These are phyloP conservation scores for Leishmania braziliensis DNA, from an alignment of 208 protist genomes.

Conservation along the genomic window DNA sequence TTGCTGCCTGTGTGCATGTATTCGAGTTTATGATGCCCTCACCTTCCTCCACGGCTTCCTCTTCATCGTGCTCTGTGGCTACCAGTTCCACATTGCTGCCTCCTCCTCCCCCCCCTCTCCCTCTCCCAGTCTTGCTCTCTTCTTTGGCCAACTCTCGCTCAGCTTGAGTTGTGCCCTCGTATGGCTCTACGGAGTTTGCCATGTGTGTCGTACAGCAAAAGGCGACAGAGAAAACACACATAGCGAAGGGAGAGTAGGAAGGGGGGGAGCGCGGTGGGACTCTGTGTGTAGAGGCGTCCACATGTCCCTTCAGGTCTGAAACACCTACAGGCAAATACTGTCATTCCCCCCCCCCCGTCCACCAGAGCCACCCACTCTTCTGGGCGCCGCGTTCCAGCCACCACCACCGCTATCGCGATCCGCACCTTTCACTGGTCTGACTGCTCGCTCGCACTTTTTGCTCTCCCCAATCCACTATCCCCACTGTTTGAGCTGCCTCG, in stretches of 20 bases:
- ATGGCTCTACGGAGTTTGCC: no score
- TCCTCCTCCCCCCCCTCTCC: not conserved
- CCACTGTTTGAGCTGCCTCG: not conserved
- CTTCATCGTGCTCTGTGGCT: no score
- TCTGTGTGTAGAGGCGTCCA: no score
- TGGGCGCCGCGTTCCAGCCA: not conserved
- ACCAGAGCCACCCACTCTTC: not conserved
- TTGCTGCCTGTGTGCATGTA: no score
- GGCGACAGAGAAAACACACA: not conserved
- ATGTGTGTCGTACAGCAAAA: not conserved
- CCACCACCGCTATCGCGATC: not conserved
- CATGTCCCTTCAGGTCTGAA: not conserved
- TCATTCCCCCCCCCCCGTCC: not conserved
- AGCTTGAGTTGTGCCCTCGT: no score
- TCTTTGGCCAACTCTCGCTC: not conserved
- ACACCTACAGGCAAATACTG: not conserved
- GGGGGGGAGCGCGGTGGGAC: no score
- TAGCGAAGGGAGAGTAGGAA: not conserved
- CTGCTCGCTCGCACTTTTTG: not conserved
- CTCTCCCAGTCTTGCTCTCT: not conserved
- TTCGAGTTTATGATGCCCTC: no score
- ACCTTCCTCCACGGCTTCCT: no score
- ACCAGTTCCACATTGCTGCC: not conserved
- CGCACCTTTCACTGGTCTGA: not conserved
- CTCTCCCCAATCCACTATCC: not conserved